Conservation (phyloP, 305 asterid species). For the Fraxinus baroniana region DNA sequence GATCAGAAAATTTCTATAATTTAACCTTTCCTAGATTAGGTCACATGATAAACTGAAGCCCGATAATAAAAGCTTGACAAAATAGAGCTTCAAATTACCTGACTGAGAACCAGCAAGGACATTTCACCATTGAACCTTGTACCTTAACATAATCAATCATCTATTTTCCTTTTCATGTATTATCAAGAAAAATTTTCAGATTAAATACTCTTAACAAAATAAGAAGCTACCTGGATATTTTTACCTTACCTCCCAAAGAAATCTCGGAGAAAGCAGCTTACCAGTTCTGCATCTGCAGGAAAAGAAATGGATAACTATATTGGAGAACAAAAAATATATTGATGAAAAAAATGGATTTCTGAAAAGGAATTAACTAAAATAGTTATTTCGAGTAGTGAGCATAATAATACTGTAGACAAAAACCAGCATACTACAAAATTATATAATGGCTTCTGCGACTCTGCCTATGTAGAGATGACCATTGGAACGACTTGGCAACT, state of each 20-base stretch:
- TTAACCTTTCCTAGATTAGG: background rate
- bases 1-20: background rate
- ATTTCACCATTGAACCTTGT: background rate
- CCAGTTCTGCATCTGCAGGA: slow-evolving; percentile 2
- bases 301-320: background rate
- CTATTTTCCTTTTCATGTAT: background rate
- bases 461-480: background rate
- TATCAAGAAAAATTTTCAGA: background rate
- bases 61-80: background rate
- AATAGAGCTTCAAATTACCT: background rate
- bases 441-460: background rate
- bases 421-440: background rate
- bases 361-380: background rate
- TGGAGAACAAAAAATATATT: background rate
- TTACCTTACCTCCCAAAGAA: background rate
- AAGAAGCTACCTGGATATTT: background rate
- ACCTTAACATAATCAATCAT: background rate
- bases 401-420: background rate
- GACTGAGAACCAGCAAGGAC: background rate
- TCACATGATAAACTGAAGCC: background rate
- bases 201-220: background rate
- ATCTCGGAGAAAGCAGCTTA: background rate
- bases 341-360: background rate
- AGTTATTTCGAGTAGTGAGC: background rate
- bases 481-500: background rate